A percentile compares a stretch with the other conserved stretches of the same genome.
phyloP scores from a whole-genome alignment of 768 basidiomycete species.

The Lentinula sp. region DNA sequence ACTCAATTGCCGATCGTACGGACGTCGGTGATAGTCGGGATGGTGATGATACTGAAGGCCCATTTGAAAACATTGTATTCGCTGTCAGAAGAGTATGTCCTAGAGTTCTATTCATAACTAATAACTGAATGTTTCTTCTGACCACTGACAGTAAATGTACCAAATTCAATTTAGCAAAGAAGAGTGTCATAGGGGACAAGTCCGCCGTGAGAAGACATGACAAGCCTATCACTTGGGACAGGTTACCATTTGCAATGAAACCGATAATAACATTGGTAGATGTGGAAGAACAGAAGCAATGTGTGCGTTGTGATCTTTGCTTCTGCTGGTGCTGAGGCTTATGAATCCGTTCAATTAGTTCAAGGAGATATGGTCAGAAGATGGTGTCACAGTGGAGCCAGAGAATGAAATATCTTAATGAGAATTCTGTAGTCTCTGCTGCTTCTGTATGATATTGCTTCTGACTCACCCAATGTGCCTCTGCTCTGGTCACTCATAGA shows the following conservation, averaged over 20 bases:
- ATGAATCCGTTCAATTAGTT: conserved; percentile 36
- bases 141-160: conserved; percentile 67
- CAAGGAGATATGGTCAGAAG: conserved; percentile 76
- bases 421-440: neutral
- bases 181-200: conserved; percentile 84
- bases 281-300: conserved; percentile 50
- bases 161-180: conserved; percentile 86
- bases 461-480: too few relatives aligned
- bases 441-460: too few relatives aligned
- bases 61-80: conserved; percentile 81
- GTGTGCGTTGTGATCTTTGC: conserved; percentile 38
- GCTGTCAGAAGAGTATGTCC: conserved; percentile 83
- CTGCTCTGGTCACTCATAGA: too few relatives aligned
- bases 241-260: conserved; percentile 59
- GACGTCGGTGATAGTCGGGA: conserved; percentile 71
- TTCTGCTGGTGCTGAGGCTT: neutral
- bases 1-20: conserved; percentile 36
- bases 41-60: conserved; percentile 83
- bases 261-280: conserved; percentile 62
- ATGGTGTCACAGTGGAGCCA: conserved; percentile 65
- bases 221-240: conserved; percentile 62
- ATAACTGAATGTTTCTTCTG: neutral
- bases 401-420: conserved; percentile 35
- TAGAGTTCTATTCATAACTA: neutral
- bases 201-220: conserved; percentile 61